Evolutionary conservation across 139 green algal genomes (phyloP).

Genomic region (Chlorokybus atmophyticus): DNA sequence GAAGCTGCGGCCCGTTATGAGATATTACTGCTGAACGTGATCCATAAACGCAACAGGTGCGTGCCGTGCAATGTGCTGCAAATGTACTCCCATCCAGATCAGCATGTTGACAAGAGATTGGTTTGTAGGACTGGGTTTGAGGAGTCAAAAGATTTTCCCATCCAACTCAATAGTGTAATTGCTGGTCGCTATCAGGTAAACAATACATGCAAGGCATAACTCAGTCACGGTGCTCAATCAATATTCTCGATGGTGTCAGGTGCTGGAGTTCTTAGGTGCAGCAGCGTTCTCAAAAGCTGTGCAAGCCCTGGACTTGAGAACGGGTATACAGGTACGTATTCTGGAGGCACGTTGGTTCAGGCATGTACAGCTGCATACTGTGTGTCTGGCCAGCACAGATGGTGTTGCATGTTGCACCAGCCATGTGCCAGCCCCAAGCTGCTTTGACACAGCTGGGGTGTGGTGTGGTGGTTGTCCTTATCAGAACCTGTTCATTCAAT

Average conservation of each 20-base stretch:
- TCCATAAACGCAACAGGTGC: conserved; percentile 15
- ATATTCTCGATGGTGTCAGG: conserved; percentile 29
- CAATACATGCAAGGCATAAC: neutral
- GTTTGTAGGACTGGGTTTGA: conserved; percentile 72
- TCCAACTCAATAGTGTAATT: conserved; percentile 68
- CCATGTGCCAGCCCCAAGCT: too few species aligned
- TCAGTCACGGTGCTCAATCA: neutral
- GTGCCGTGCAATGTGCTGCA: neutral
- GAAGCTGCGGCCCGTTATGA: neutral
- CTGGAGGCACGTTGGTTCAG: too few species aligned
- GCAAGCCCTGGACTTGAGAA: conserved; percentile 78
- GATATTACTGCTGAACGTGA: conserved; percentile 21
- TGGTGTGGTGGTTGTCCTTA: too few species aligned
- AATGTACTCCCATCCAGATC: neutral
- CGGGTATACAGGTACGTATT: conserved; percentile 62
- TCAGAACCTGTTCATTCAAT: too few species aligned
- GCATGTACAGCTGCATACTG: too few species aligned
- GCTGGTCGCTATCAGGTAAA: conserved; percentile 69
- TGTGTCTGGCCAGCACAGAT: too few species aligned
- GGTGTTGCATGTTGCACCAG: too few species aligned
- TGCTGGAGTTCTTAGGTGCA: conserved; percentile 77
- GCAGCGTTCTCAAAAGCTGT: conserved; percentile 90
- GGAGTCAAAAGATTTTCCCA: conserved; percentile 74
- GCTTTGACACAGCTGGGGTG: too few species aligned
- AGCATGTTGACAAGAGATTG: neutral